phyloP scores from a whole-genome alignment of 2,329 filamentous ascomycete genomes.

The Thielaviopsis ethacetica region DNA sequence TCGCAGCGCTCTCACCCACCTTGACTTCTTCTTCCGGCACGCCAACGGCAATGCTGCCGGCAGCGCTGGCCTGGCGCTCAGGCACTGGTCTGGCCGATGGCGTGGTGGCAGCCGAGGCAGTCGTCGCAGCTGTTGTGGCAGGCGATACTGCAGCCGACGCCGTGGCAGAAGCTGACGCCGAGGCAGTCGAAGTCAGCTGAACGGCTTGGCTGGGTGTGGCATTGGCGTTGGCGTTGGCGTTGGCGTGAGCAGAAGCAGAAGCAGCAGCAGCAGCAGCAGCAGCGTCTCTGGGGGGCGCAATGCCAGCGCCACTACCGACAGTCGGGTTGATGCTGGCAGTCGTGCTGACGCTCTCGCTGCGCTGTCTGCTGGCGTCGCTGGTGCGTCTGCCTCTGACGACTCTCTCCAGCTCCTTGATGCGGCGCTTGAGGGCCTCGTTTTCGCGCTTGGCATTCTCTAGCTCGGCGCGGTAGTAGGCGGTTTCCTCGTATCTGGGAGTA shows the following conservation, averaged over 20 bases:
- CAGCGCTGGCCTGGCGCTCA: conserved; percentile 27
- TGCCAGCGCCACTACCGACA: conserved; percentile 17
- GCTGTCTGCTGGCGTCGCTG: conserved; percentile 33
- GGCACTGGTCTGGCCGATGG: conserved; percentile 20
- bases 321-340: conserved; percentile 27
- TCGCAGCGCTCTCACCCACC: conserved; percentile 46
- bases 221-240: not conserved
- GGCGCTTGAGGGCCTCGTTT: conserved; percentile 44
- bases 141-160: not conserved
- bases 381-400: conserved; percentile 31
- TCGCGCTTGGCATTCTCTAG: conserved; percentile 45
- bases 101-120: not conserved
- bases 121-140: not conserved
- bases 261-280: not conserved
- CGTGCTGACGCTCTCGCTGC: conserved; percentile 36
- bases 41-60: conserved; percentile 31
- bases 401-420: conserved; percentile 45
- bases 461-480: conserved; percentile 41
- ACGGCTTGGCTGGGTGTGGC: too few species aligned
- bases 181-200: not conserved
- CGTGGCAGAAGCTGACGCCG: conserved; percentile 26
- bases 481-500: conserved; percentile 46
- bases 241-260: conserved; percentile 1
- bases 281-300: conserved; percentile 12
- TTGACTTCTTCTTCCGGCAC: conserved; percentile 43